Percentiles rank a stretch among this genome's conserved stretches.
These are phyloP conservation scores for Symbiodinium natans DNA, from an alignment of 73 alveolate species.

Conservation along the genomic window DNA sequence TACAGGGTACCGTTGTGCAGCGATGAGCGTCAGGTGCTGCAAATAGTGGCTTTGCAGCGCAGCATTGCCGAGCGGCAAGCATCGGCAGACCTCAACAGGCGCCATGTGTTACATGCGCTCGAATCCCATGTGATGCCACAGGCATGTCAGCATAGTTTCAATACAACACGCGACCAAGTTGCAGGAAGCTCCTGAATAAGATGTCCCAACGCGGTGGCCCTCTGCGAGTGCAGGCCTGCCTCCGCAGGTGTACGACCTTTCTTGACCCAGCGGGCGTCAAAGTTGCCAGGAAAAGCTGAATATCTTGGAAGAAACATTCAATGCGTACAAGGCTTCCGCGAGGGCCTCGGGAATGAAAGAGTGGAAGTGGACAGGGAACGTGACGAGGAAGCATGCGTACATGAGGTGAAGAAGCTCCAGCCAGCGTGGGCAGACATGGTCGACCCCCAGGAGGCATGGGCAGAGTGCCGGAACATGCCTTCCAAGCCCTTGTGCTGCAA, in stretches of 20 bases:
- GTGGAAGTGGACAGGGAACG: too few species aligned
- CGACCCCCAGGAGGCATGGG: background rate
- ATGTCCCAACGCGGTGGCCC: slow-evolving; percentile 89
- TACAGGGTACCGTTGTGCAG: too few species aligned
- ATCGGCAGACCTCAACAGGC: background rate
- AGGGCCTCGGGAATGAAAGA: too few species aligned
- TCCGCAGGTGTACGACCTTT: background rate
- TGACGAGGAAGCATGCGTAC: background rate
- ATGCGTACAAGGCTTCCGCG: background rate
- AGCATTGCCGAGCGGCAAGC: slow-evolving; percentile 91
- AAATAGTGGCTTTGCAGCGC: slow-evolving; percentile 41
- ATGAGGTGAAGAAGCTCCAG: slow-evolving; percentile 26
- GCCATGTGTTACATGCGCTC: background rate
- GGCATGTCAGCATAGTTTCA: background rate
- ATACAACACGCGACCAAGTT: background rate
- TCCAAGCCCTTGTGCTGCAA: background rate
- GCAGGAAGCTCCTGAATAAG: slow-evolving; percentile 35
- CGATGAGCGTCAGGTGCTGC: slow-evolving; percentile 3
- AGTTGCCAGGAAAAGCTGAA: slow-evolving; percentile 48
- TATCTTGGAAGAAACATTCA: background rate
- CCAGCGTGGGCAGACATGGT: slow-evolving; percentile 66
- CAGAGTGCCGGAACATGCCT: background rate
- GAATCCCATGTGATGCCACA: background rate
- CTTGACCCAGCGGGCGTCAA: background rate
- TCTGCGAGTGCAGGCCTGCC: slow-evolving; percentile 17